Conservation (phyloP, 2,329 filamentous ascomycete genomes). For the Capronia epimyces region DNA sequence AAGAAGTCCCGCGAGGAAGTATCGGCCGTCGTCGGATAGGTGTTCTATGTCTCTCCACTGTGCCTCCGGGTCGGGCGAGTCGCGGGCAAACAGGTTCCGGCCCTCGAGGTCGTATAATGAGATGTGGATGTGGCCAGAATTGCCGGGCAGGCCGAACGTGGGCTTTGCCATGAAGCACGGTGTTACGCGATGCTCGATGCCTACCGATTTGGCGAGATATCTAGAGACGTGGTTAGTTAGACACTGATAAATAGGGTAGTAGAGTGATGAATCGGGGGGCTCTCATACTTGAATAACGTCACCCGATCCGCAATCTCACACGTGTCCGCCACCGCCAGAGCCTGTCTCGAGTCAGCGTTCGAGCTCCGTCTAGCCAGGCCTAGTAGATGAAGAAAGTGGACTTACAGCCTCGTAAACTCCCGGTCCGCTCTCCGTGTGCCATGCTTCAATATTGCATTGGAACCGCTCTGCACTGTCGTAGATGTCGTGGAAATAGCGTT, state of each 20-base stretch:
- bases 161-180: slow-evolving; percentile 13
- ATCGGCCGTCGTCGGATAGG: slow-evolving; percentile 78
- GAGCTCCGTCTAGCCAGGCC: too few relatives aligned
- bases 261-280: too few relatives aligned
- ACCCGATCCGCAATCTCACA: slow-evolving; percentile 6
- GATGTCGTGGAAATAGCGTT: slow-evolving; percentile 6
- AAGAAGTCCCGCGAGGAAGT: slow-evolving; percentile 85
- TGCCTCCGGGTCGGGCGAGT: slow-evolving; percentile 62
- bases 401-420: slow-evolving; percentile 9
- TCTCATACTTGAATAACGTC: slow-evolving; percentile 4
- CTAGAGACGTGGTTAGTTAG: background rate
- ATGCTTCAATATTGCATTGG: slow-evolving; percentile 1
- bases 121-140: slow-evolving; percentile 9
- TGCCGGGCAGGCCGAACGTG: background rate
- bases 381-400: background rate
- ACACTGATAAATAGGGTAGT: too few relatives aligned
- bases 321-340: slow-evolving; percentile 2
- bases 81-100: slow-evolving; percentile 75
- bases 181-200: slow-evolving; percentile 2
- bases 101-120: slow-evolving; percentile 38
- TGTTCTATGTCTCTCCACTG: slow-evolving; percentile 67
- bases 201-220: slow-evolving; percentile 3
- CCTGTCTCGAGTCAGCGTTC: too few relatives aligned
- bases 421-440: slow-evolving; percentile 8
- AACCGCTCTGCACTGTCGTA: slow-evolving; percentile 2